Evolutionary conservation across 2,329 filamentous ascomycete genomes (phyloP).

Genomic region (Hypomyces rosellus): DNA sequence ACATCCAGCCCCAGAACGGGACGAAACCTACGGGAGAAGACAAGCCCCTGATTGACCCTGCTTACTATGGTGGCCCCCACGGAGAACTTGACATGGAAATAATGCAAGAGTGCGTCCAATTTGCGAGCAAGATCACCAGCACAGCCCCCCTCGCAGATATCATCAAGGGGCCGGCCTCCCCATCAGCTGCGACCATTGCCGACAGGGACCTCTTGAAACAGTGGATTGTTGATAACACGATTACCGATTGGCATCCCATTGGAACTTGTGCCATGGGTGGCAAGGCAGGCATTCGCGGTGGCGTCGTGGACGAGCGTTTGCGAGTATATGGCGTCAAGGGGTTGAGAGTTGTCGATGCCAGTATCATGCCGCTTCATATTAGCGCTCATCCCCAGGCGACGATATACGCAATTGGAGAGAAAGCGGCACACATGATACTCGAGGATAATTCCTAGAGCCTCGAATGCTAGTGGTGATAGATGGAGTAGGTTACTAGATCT

Average conservation of each 20-base stretch:
- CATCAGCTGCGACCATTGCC: constrained; percentile 14
- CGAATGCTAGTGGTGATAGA: neutral
- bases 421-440: constrained; percentile 24
- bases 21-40: constrained; percentile 14
- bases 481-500: no score
- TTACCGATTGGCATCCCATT: constrained; percentile 34
- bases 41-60: constrained; percentile 34
- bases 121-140: constrained; percentile 33
- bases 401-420: constrained; percentile 28
- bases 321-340: constrained; percentile 19
- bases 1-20: constrained; percentile 27
- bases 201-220: constrained; percentile 15
- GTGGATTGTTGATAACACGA: constrained; percentile 24
- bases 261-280: constrained; percentile 31
- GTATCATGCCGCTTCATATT: constrained; percentile 23
- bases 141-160: constrained; percentile 32
- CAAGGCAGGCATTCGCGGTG: constrained; percentile 21
- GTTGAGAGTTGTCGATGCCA: constrained; percentile 19
- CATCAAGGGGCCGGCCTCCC: constrained; percentile 26
- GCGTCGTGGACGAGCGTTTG: constrained; percentile 23
- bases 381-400: constrained; percentile 22
- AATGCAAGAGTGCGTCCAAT: constrained; percentile 35
- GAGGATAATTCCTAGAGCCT: constrained; percentile 15
- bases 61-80: constrained; percentile 32
- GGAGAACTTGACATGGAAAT: constrained; percentile 37